These are phyloP conservation scores for Trichoderma orchidacearum DNA, from an alignment of 495 filamentous ascomycete species.

Conservation along the genomic window DNA sequence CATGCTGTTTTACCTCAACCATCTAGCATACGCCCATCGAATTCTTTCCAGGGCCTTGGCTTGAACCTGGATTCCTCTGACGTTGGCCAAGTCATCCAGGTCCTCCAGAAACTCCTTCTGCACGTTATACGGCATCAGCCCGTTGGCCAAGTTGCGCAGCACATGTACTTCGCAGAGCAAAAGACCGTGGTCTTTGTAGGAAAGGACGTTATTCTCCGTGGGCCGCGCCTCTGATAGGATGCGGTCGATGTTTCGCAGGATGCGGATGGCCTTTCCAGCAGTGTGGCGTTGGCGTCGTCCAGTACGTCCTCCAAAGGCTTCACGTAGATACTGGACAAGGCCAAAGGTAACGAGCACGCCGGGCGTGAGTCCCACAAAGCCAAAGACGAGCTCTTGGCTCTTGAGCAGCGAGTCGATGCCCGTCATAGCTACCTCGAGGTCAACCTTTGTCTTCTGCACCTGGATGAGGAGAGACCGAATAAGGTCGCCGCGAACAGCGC, in stretches of 20 bases:
- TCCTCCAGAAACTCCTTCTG: constrained; percentile 77
- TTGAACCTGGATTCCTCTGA: constrained; percentile 62
- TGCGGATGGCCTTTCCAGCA: constrained; percentile 52
- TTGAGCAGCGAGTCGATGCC: constrained; percentile 88
- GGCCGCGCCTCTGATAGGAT: constrained; percentile 56
- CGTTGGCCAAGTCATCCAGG: constrained; percentile 65
- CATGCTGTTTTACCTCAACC: constrained; percentile 25
- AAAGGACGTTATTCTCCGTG: constrained; percentile 48
- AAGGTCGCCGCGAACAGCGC: constrained; percentile 73
- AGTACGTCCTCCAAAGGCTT: constrained; percentile 50
- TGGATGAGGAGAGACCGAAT: constrained; percentile 86
- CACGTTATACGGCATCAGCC: constrained; percentile 52
- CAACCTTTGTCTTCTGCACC: constrained; percentile 97
- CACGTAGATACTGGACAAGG: constrained; percentile 54
- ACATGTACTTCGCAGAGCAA: constrained; percentile 79
- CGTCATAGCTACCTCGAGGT: constrained; percentile 88
- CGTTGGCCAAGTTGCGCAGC: constrained; percentile 50
- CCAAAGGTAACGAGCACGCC: constrained; percentile 74
- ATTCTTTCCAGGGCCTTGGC: constrained; percentile 66
- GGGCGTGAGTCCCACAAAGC: constrained; percentile 85
- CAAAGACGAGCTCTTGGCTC: constrained; percentile 94
- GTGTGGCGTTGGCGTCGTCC: constrained; percentile 45
- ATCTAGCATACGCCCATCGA: constrained; percentile 74
- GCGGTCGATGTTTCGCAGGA: constrained; percentile 74
- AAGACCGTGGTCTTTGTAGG: constrained; percentile 82